A percentile compares a stretch with the other conserved stretches of the same genome.
These are phyloP conservation scores for Scheffersomyces lignosus DNA, from an alignment of 805 yeast genomes.

Conservation along the genomic window DNA sequence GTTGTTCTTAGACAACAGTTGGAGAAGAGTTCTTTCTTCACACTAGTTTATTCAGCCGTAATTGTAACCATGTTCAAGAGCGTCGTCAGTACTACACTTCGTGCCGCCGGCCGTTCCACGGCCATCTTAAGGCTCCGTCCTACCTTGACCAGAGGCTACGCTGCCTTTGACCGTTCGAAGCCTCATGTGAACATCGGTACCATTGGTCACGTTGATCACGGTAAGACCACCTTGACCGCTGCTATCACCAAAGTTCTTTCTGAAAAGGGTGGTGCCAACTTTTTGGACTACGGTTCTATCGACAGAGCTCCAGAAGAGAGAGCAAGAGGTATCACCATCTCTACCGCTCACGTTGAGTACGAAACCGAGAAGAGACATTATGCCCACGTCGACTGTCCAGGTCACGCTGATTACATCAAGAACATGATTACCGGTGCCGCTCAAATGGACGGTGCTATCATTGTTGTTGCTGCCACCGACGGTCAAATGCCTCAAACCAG, in stretches of 20 bases:
- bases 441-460: constrained; percentile 99
- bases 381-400: constrained; percentile 98
- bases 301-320: constrained; percentile 99
- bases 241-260: constrained; percentile 96
- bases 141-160: constrained; percentile 42
- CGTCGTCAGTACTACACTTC: constrained; percentile 24
- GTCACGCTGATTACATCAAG: constrained; percentile 98
- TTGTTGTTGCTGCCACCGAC: constrained; percentile 98
- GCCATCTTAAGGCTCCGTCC: constrained; percentile 24
- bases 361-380: constrained; percentile 94
- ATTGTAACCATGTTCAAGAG: constrained; percentile 25
- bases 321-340: constrained; percentile 98
- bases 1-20: no score
- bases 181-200: constrained; percentile 98
- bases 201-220: constrained; percentile 98
- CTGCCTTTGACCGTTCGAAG: constrained; percentile 90
- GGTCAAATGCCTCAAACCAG: constrained; percentile 99
- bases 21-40: no score
- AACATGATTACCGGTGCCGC: constrained; percentile 99
- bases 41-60: no score
- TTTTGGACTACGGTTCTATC: constrained; percentile 89
- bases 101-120: constrained; percentile 25
- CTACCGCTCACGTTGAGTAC: constrained; percentile 97
- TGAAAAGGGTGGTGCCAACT: constrained; percentile 84
- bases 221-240: constrained; percentile 97